Conservation (phyloP, 148 eudicot species). For the Nepenthes gracilis region DNA sequence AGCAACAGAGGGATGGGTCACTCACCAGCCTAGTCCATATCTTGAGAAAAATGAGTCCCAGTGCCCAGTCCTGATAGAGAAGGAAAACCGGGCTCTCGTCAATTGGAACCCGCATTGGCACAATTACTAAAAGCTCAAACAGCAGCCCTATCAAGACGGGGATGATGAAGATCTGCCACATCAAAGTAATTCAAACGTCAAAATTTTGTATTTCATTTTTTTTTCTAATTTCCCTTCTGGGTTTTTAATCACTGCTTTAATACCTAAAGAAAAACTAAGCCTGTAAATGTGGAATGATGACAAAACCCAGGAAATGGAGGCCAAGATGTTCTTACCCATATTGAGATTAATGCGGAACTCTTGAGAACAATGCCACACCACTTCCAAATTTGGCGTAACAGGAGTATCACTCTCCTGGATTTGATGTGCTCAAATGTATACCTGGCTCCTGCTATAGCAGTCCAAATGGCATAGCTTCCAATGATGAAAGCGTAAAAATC, state of each 20-base stretch:
- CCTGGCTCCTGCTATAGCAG: slow-evolving; percentile 77
- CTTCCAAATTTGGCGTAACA: slow-evolving; percentile 70
- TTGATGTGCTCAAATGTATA: slow-evolving; percentile 64
- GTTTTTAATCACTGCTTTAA: no score
- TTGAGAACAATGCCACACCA: slow-evolving; percentile 84
- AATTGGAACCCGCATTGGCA: slow-evolving; percentile 93
- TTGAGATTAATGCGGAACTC: slow-evolving; percentile 70
- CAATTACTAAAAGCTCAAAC: slow-evolving; percentile 93
- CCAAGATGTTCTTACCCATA: slow-evolving; percentile 55
- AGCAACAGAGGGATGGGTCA: neutral
- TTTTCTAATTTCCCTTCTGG: no score
- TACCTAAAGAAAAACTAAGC: no score
- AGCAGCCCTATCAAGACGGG: slow-evolving; percentile 88
- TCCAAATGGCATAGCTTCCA: slow-evolving; percentile 96
- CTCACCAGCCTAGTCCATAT: slow-evolving; percentile 97
- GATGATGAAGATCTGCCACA: slow-evolving; percentile 72
- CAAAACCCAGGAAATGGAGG: neutral
- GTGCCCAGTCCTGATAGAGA: slow-evolving; percentile 96
- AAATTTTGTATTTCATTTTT: no score
- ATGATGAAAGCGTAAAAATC: slow-evolving; percentile 91
- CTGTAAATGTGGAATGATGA: neutral
- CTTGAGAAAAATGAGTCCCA: slow-evolving; percentile 83
- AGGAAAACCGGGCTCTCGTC: slow-evolving; percentile 99
- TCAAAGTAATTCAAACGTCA: neutral
- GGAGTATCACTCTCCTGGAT: slow-evolving; percentile 53